Percentiles rank a stretch among this genome's conserved stretches.
Conservation (phyloP, 78 protist genomes). For the Planoprotostelium fungivorum region DNA sequence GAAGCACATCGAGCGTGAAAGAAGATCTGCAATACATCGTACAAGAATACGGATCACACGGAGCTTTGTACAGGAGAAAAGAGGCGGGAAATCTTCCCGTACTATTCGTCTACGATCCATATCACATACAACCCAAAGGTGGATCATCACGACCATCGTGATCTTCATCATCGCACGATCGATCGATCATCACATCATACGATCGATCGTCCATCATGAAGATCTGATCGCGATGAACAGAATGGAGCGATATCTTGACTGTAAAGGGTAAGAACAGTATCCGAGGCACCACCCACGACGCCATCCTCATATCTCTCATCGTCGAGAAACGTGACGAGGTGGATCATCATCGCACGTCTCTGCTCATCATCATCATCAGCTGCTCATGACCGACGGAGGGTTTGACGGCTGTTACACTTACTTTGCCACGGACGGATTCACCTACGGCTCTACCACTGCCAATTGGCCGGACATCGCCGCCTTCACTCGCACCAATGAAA, state of each 20-base stretch:
- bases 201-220: no score
- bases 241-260: conserved; percentile 22
- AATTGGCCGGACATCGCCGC: conserved; percentile 18
- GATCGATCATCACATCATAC: no score
- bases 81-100: conserved; percentile 1
- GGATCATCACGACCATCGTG: neutral
- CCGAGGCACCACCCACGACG: conserved; percentile 8
- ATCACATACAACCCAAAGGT: neutral
- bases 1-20: conserved; percentile 3
- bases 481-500: neutral
- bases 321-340: neutral
- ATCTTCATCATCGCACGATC: no score
- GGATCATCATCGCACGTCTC: neutral
- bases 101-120: conserved; percentile 50
- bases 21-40: conserved; percentile 10
- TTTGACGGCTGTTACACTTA: conserved; percentile 69
- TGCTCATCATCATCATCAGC: no score
- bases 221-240: neutral
- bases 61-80: conserved; percentile 23
- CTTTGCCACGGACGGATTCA: conserved; percentile 55
- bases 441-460: conserved; percentile 15
- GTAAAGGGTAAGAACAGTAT: neutral
- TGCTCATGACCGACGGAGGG: neutral
- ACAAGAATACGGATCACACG: conserved; percentile 13
- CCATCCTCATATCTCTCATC: conserved; percentile 1